Conservation (phyloP, 177 flowering plant genomes). For the Vitis hybrid region DNA sequence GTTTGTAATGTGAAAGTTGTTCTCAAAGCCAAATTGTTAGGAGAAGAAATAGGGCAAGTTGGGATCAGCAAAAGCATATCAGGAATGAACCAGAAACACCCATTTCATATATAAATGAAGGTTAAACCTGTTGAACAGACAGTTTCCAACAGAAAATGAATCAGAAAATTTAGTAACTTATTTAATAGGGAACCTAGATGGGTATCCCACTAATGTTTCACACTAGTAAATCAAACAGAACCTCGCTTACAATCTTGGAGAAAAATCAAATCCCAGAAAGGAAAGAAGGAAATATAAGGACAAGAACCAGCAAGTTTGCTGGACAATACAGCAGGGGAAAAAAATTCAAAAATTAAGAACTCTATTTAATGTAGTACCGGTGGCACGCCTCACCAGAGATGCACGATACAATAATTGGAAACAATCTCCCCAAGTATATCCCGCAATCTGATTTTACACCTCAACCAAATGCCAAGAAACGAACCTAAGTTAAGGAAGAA, state of each 20-base stretch:
- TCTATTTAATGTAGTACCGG: constrained; percentile 23
- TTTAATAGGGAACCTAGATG: constrained; percentile 40
- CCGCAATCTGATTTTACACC: constrained; percentile 72
- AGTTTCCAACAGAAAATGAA: constrained; percentile 21
- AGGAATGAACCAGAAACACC: neutral
- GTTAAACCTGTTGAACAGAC: neutral
- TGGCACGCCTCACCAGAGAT: constrained; percentile 28
- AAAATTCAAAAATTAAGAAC: constrained; percentile 18
- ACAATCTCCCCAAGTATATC: constrained; percentile 48
- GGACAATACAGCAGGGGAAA: constrained; percentile 33
- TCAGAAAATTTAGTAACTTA: constrained; percentile 38
- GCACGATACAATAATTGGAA: constrained; percentile 30
- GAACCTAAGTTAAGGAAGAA: constrained; percentile 38
- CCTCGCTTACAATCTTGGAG: constrained; percentile 46
- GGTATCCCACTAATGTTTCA: constrained; percentile 50
- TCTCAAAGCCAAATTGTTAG: too few relatives aligned
- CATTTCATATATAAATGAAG: neutral
- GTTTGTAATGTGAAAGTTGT: too few relatives aligned
- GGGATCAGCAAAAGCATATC: neutral
- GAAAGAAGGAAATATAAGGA: constrained; percentile 28
- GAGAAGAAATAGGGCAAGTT: too few relatives aligned
- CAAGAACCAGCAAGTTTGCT: constrained; percentile 39
- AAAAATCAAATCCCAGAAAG: constrained; percentile 29
- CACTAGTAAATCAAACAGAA: constrained; percentile 50
- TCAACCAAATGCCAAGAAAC: constrained; percentile 58